Base-by-base conservation (phyloP, 1,284 basidiomycete species). In the Boletus semigastroideus region DNA sequence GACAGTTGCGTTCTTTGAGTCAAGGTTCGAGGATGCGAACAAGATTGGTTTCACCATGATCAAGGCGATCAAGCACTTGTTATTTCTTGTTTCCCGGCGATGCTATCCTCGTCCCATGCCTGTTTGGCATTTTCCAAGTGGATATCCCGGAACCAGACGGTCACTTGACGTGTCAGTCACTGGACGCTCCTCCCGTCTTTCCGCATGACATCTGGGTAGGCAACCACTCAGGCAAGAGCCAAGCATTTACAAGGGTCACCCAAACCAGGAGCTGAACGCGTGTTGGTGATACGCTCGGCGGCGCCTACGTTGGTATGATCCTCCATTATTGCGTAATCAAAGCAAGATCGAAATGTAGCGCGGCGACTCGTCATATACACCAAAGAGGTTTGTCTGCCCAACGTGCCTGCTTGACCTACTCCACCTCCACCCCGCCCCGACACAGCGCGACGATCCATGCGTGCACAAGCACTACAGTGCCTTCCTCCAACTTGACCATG, bases 381-480 rank as follows among this genome's bases (percentile, higher is more conserved):
- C 0, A 82, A 79, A 63, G 82, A 84, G 70, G 80, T 76, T 20
- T 0, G 60, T 22, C 22, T 22, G 22, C 22, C 22, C 22, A 22
- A 22, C 22, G 22, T 22, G 22, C 22, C 22, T 5, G 22, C 6
- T 22, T 22, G 3, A 22, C 22, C 22, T 22, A 22, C 22, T 82
- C 22, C 22, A 22, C 22, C 3, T 22, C n/a, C 8, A 37, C 4
- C 3, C 37, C 11, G 5, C 9, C 37, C 17, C 4, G 12, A 4
- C 53, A 83, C 79, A 79, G 80, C 3, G 84, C 84, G 2, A 75
- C 72, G 13, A 84, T 90, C 38, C 84, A 86, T 53, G 75, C 77
- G 0, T 79, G 0, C 79, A 86, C 57, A 89, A 86, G 64, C 79
- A 87, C 20, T 90, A 89, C 65, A 86, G 77, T 30, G 82, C 83